phyloP scores from a whole-genome alignment of 768 basidiomycete genomes.

The Lactarius vividus region DNA sequence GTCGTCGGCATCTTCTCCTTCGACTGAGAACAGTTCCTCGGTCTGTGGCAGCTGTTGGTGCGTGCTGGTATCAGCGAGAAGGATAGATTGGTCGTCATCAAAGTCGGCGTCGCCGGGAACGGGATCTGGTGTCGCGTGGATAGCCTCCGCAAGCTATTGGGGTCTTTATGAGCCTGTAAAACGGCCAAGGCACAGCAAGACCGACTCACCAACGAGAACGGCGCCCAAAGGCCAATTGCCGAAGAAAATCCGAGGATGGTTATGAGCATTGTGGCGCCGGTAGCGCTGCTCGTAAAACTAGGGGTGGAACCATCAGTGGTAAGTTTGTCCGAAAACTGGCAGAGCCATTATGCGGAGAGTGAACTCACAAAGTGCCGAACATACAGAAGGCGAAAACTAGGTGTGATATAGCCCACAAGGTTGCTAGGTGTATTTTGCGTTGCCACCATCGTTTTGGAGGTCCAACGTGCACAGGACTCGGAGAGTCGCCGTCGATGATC shows the following conservation, averaged over 20 bases:
- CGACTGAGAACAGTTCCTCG: slow-evolving; percentile 35
- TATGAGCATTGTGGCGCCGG: slow-evolving; percentile 71
- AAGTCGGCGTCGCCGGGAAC: slow-evolving; percentile 23
- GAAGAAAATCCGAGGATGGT: slow-evolving; percentile 85
- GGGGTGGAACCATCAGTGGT: background rate
- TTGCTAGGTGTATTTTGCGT: slow-evolving; percentile 56
- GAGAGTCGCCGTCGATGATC: slow-evolving; percentile 38
- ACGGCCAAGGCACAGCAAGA: background rate
- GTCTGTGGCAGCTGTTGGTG: slow-evolving; percentile 25
- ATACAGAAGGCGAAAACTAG: slow-evolving; percentile 72
- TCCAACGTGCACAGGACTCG: background rate
- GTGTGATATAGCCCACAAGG: slow-evolving; percentile 78
- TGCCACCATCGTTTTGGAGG: slow-evolving; percentile 23
- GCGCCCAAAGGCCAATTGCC: slow-evolving; percentile 92
- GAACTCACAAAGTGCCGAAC: slow-evolving; percentile 77
- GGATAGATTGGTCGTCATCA: slow-evolving; percentile 39
- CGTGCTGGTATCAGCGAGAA: slow-evolving; percentile 41
- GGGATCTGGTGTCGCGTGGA: slow-evolving; percentile 58
- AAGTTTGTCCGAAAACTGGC: background rate
- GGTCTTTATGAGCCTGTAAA: background rate
- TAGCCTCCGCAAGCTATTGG: slow-evolving; percentile 71
- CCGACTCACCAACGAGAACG: slow-evolving; percentile 74
- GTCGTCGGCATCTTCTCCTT: slow-evolving; percentile 28
- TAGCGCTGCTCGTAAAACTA: slow-evolving; percentile 71
- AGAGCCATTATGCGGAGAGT: background rate